Base-by-base conservation (phyloP, 2,329 filamentous ascomycete species). In the Sporothrix variecibatus region DNA sequence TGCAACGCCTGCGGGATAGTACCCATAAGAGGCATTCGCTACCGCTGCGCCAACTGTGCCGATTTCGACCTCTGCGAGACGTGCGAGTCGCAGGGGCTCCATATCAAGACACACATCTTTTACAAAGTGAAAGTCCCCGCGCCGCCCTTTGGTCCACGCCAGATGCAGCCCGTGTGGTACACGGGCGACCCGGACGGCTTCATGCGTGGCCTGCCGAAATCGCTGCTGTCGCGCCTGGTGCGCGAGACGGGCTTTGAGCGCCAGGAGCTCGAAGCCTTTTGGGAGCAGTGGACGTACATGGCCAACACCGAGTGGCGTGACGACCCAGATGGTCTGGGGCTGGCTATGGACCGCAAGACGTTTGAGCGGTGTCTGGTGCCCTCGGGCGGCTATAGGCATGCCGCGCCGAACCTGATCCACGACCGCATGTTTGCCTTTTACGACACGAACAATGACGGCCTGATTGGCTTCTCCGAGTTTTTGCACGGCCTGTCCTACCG, bases 401-500 rank as follows among this genome's bases (percentile, higher is more conserved):
- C 92, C 12, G 88, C 92, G 0, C 94, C 95, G 1, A 98, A 97
- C 80, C 88, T 97, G 17, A 93, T 99, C 75, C 96, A 97, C 80
- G 95, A 99, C 81, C 92, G 96, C 77, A 96, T 98, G 89, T 99
- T 98, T 83, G 90, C 93, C 70, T 98, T 98, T 81, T 99, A 98
- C 81, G 96, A 99, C 82, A 93, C 91, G 43, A 95, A 98, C 81
- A 88, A 90, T 58, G 94, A 99, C 80, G 93, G 93, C 28, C 85
- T 97, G 8, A 98, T 99, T 78, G 93, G 93, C 8, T 98, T 99
- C 78, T 88, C 94, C 68, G 96, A 99, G 81, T 99, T 98, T 79
- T 84, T 98, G 31, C 90, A 92, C 74, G 96, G 94, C 0, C 86
- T 98, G 67, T 91, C 94, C 4, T 92, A 90, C 78, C 84, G 89